Evolutionary conservation across 2,329 filamentous ascomycete species (phyloP), one percentile per base, ranked within the genome.

Genomic region (Ascocoryne sarcoides): DNA sequence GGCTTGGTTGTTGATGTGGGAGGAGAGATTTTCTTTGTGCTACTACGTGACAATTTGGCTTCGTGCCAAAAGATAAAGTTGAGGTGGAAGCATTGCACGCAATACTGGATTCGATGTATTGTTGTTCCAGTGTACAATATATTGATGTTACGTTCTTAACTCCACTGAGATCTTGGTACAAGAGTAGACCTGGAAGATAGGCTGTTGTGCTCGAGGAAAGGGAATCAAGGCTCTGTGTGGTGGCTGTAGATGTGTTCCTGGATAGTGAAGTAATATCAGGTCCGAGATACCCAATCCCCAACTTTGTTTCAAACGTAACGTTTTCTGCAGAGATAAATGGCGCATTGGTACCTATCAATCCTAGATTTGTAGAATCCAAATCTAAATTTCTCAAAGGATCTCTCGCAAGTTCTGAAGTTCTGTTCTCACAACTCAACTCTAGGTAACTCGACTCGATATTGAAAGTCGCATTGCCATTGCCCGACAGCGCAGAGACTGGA

Each of bases 91-190:
- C 38, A 9, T 15, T 38, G 31, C 51, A 53, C 9, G 26, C 12
- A 5, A 53, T 36, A 3, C 20, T 35, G 4, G 48, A 51, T 32
- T 54, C 51, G 12, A 52, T 37, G 19, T 52, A 54, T 12, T 31
- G 34, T 42, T 54, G 49, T n/a, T 39, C 38, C 2, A 48, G 48
- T 1, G 42, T 35, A 32, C 51, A 54, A 23, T 44, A 54, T 1
- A 54, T 48, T 4, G 44, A 47, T n/a, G 48, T 48, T 19, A 48
- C 51, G 19, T 54, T 49, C 14, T 39, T 12, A 5, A 29, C 17
- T 4, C 49, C 51, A 4, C 43, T 46, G 18, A 51, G 52, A 23
- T 54, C 51, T 41, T 54, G 49, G 28, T 47, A 54, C 2, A 54
- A 34, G 4, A 52, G 29, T 1, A 47, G 12, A 16, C 49, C 51